Conservation (phyloP, 345 rosid species). For the Camelina sativa region DNA sequence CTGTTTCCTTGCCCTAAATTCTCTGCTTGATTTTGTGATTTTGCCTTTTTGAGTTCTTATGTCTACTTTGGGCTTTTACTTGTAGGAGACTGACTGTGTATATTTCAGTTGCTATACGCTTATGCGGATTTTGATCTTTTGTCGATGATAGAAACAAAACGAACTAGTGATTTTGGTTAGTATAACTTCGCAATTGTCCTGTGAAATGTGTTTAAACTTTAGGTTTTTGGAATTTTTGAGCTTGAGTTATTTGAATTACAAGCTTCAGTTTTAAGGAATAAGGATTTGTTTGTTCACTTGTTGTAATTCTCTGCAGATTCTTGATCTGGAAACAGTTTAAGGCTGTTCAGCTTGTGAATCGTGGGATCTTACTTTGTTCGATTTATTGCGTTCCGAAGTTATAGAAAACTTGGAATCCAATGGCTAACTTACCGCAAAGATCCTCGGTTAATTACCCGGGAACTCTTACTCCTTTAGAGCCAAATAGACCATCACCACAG, state of each 20-base stretch:
- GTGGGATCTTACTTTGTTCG: slow-evolving; percentile 28
- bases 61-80: slow-evolving; percentile 2
- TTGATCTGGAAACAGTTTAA: slow-evolving; percentile 9
- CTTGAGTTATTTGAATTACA: slow-evolving; percentile 31
- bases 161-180: slow-evolving; percentile 31
- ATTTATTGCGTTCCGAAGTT: slow-evolving; percentile 8
- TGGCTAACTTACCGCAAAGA: slow-evolving; percentile 69
- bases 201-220: slow-evolving; percentile 1
- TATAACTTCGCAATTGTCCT: neutral
- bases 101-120: slow-evolving; percentile 33
- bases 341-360: slow-evolving; percentile 28
- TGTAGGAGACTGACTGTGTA: neutral
- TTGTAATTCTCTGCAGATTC: slow-evolving; percentile 34
- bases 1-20: slow-evolving; percentile 40
- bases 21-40: slow-evolving; percentile 25
- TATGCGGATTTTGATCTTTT: slow-evolving; percentile 28
- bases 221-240: slow-evolving; percentile 23
- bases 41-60: slow-evolving; percentile 13
- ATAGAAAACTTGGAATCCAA: slow-evolving; percentile 42
- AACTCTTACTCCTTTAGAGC: slow-evolving; percentile 47
- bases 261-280: neutral
- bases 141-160: slow-evolving; percentile 34
- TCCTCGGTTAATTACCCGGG: slow-evolving; percentile 59
- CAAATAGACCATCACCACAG: slow-evolving; percentile 51
- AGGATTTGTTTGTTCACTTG: neutral